These are phyloP conservation scores for Boletus reticuloceps DNA, from an alignment of 768 basidiomycete species.

Conservation along the genomic window DNA sequence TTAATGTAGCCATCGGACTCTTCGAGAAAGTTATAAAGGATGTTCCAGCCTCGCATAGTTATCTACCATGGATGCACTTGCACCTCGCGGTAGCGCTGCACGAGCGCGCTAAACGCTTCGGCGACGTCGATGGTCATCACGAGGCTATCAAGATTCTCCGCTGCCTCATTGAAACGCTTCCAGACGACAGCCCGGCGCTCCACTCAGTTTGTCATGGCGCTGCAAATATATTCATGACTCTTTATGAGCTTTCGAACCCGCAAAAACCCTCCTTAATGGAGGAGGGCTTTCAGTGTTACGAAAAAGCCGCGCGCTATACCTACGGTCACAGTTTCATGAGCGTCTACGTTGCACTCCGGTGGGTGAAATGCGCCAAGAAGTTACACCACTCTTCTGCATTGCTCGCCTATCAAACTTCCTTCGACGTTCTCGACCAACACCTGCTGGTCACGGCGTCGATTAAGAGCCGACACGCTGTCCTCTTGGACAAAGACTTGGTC, in stretches of 20 bases:
- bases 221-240: background rate
- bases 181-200: slow-evolving; percentile 2
- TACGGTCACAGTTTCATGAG: slow-evolving; percentile 1
- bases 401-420: slow-evolving; percentile 20
- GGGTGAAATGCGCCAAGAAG: slow-evolving; percentile 11
- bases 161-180: background rate
- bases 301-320: slow-evolving; percentile 11
- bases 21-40: slow-evolving; percentile 3
- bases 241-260: background rate
- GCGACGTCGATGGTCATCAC: background rate
- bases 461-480: slow-evolving; percentile 10
- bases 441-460: slow-evolving; percentile 18
- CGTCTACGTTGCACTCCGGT: slow-evolving; percentile 11
- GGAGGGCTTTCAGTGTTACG: slow-evolving; percentile 8
- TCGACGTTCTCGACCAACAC: slow-evolving; percentile 18
- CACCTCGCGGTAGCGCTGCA: slow-evolving; percentile 1
- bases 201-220: background rate
- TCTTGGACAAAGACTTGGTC: slow-evolving; percentile 6
- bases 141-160: background rate
- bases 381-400: slow-evolving; percentile 16
- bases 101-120: background rate
- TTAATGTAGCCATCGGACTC: slow-evolving; percentile 9
- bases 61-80: background rate
- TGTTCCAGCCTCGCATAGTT: slow-evolving; percentile 12
- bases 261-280: slow-evolving; percentile 4